Evolutionary conservation across 2,329 filamentous ascomycete species (phyloP), one percentile per base, ranked within the genome.

Genomic region (Arthrobotrys musiformis): DNA sequence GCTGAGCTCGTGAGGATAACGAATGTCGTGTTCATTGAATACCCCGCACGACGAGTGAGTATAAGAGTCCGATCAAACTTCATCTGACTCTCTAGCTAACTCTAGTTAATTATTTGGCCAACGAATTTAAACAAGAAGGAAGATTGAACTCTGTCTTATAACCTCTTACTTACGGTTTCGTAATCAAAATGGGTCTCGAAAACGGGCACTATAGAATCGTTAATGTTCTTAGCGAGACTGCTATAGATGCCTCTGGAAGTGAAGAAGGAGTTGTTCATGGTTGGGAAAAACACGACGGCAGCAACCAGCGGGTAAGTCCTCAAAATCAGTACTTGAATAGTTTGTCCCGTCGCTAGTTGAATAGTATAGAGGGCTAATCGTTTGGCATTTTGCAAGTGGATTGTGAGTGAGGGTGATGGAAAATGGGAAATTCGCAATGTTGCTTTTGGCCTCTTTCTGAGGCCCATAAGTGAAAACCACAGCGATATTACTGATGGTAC

Each of bases 401-500:
- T 62, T 33, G 40, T 44, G 44, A 19, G 17, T 1, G 54, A 40
- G 26, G 40, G 33, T n/a, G 58, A 62, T 19, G 58, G 30, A 1
- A 44, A 62, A 44, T 62, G 58, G 58, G 35, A 44, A 6, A 62
- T 62, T 3, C 35, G 40, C n/a, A 62, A 62, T 22, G 37, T 46
- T 22, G 58, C 24, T 5, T 44, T 17, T 22, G 58, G 28, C 7
- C 7, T 15, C n/a, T 62, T 44, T 8, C 15, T 62, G 17, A 46
- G n/a, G 13, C 54, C 58, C 7, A 1, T 4, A 1, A 33, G 19
- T 7, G 58, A 28, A 6, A 13, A 19, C n/a, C 40, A 44, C 13
- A 15, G 13, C 13, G 58, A 62, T 5, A 62, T 62, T 30, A 22
- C 19, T 3, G 56, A 61, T 15, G 56, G 56, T 4, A 61, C 56